Base-by-base conservation (phyloP, 1,284 basidiomycete species). In the Retiboletus flavoniger region DNA sequence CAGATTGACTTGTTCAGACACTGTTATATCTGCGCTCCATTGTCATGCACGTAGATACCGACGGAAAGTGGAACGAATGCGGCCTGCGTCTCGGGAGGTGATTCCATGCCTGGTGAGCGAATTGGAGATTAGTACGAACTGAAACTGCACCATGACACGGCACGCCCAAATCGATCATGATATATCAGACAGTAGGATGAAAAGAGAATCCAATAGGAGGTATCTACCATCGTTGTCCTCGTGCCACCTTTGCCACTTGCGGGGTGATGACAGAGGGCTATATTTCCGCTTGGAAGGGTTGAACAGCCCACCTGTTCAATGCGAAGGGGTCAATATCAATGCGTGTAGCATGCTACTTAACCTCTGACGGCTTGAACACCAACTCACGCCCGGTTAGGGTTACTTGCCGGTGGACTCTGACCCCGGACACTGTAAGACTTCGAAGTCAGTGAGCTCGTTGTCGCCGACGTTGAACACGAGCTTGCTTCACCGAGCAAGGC, bases 381-480 rank as follows among this genome's bases (percentile, higher is more conserved):
- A 6, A 24, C 24, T 24, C 24, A 6, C 24, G 4, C 24, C 24
- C 24, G 38, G 38, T 43, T 39, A 38, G 54, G 42, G 49, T 58
- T 36, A 39, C 24, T 24, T 53, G 28, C 35, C 17, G 9, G 55
- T 14, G 4, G 36, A 43, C 45, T 51, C 29, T 40, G 62, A 65
- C 63, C 63, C 63, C 61, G 29, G 54, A 62, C 64, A 65, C 66
- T 21, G 43, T 55, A 46, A 34, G 40, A 41, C 50, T 38, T 29
- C n/a, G n/a, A n/a, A n/a, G n/a, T n/a, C n/a, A n/a, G n/a, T n/a
- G n/a, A n/a, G n/a, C 16, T 55, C 42, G 51, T 45, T 19, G 35
- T 50, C 47, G 43, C 26, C 24, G n/a, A 50, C 54, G 40, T 47
- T 24, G 47, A 46, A 47, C 62, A 47, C 54, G 28, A 49, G 39